phyloP scores from a whole-genome alignment of 2,329 filamentous ascomycete species.

The Diaporthe citrichinensis region DNA sequence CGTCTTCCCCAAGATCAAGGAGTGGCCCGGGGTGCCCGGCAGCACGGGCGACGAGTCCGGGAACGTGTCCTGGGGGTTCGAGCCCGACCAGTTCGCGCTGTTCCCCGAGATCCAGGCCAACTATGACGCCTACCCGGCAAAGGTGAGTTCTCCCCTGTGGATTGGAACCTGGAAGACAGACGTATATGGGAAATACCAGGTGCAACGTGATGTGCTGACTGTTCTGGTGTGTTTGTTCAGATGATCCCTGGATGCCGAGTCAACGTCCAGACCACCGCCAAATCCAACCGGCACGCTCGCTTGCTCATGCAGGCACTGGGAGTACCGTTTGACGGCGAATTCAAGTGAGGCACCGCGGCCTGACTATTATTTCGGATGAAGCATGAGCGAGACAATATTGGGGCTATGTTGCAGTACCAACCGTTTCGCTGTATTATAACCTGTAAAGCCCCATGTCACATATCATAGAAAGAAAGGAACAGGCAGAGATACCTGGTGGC shows the following conservation, averaged over 20 bases:
- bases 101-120: constrained; percentile 97
- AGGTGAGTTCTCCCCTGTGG: constrained; percentile 26
- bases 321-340: constrained; percentile 81
- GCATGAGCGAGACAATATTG: not conserved
- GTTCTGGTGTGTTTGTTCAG: constrained; percentile 45
- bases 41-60: constrained; percentile 88
- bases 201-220: constrained; percentile 43
- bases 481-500: constrained; percentile 9
- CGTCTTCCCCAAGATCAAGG: constrained; percentile 95
- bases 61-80: constrained; percentile 88
- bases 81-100: constrained; percentile 79
- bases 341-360: constrained; percentile 62
- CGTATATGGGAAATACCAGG: constrained; percentile 43
- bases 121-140: constrained; percentile 73
- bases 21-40: constrained; percentile 80
- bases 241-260: constrained; percentile 91
- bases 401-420: not conserved
- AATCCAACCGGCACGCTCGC: constrained; percentile 86
- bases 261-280: constrained; percentile 86
- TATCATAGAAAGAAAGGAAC: constrained; percentile 26
- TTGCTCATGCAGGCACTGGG: constrained; percentile 80
- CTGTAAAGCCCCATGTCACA: constrained; percentile 41
- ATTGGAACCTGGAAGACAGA: constrained; percentile 43
- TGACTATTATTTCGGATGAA: not conserved
- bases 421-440: constrained; percentile 41